Evolutionary conservation across 2,329 filamentous ascomycete species (phyloP).

Genomic region (Arachnomyces sp.): DNA sequence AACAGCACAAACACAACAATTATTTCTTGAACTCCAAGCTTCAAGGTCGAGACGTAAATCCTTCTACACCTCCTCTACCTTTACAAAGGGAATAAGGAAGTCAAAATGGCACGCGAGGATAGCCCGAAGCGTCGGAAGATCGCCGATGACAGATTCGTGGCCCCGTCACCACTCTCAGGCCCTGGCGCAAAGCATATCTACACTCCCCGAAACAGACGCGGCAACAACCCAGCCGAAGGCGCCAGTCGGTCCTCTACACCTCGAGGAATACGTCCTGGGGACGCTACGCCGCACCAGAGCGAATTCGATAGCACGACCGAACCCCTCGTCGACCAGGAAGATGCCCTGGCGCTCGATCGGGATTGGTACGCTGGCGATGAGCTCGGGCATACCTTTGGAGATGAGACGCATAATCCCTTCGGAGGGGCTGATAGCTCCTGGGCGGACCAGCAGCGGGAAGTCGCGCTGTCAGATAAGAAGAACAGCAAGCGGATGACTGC

Average conservation of each 20-base stretch:
- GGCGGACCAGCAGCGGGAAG: constrained; percentile 68
- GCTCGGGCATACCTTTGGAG: constrained; percentile 74
- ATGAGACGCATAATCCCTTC: constrained; percentile 89
- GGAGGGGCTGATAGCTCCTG: constrained; percentile 64
- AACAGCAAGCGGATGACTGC: constrained; percentile 61
- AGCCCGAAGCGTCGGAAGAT: constrained; percentile 59
- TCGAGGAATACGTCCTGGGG: constrained; percentile 20
- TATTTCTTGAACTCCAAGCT: too few species aligned
- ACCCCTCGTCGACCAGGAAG: constrained; percentile 54
- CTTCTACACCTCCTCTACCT: too few species aligned
- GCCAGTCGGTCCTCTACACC: constrained; percentile 26
- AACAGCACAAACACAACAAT: too few species aligned
- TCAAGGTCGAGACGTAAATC: too few species aligned
- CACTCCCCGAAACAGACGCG: constrained; percentile 22
- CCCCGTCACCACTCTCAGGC: constrained; percentile 41
- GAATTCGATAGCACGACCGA: constrained; percentile 54
- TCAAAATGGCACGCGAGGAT: constrained; percentile 32
- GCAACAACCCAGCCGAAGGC: constrained; percentile 6
- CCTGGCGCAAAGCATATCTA: constrained; percentile 32
- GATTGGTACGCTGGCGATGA: constrained; percentile 93
- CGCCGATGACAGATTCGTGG: constrained; percentile 54
- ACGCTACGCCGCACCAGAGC: constrained; percentile 38
- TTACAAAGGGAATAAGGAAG: neutral
- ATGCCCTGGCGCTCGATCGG: constrained; percentile 68
- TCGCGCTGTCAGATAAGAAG: constrained; percentile 71